Evolutionary conservation across 495 filamentous ascomycete species (phyloP).

Genomic region (Penicillium pancosmium): DNA sequence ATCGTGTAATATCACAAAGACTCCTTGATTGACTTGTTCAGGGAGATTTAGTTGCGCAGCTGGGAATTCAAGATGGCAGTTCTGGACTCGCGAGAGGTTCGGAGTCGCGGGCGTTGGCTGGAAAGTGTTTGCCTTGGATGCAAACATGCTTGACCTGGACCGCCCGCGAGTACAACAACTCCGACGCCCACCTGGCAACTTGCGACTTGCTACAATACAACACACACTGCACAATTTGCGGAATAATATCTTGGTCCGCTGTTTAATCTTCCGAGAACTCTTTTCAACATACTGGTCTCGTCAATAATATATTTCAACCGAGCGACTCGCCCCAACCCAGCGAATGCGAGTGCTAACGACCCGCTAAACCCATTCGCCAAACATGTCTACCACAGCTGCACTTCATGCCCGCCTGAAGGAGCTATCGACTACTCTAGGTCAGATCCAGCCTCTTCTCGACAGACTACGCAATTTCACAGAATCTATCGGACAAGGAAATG

Average conservation of each 20-base stretch:
- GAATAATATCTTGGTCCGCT: background rate
- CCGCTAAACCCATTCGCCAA: slow-evolving; percentile 15
- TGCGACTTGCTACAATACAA: slow-evolving; percentile 2
- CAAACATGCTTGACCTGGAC: slow-evolving; percentile 32
- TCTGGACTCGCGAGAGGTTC: slow-evolving; percentile 2
- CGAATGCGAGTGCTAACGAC: background rate
- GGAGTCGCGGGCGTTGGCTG: slow-evolving; percentile 20
- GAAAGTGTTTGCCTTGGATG: slow-evolving; percentile 39
- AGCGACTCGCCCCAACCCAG: too few relatives aligned
- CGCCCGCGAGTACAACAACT: slow-evolving; percentile 5
- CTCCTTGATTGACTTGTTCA: background rate
- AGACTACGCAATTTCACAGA: slow-evolving; percentile 71
- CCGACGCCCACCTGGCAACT: slow-evolving; percentile 25
- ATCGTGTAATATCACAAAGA: background rate
- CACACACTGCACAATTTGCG: background rate
- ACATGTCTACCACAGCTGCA: slow-evolving; percentile 57
- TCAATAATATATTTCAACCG: too few relatives aligned
- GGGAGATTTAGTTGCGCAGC: background rate
- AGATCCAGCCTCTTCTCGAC: slow-evolving; percentile 72
- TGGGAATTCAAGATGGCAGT: background rate
- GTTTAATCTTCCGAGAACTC: background rate
- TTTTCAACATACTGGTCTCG: too few relatives aligned
- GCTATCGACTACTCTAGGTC: slow-evolving; percentile 67
- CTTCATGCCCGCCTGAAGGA: slow-evolving; percentile 68
- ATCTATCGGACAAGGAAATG: slow-evolving; percentile 59